Conservation (phyloP, 2,329 filamentous ascomycete genomes). For the Colletotrichum graminicola region DNA sequence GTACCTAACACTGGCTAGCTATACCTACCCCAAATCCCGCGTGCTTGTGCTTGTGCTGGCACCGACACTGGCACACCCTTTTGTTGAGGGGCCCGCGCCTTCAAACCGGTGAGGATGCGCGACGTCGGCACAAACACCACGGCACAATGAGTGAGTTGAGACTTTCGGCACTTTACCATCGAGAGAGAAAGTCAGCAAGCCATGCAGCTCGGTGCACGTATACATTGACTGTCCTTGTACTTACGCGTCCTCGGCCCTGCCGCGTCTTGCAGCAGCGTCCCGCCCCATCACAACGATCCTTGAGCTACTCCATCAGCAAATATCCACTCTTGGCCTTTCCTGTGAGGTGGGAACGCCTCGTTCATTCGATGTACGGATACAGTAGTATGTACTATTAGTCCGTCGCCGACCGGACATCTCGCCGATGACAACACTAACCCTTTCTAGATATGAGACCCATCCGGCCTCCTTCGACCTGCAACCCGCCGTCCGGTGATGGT, state of each 20-base stretch:
- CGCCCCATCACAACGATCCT: constrained; percentile 24
- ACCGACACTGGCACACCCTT: constrained; percentile 6
- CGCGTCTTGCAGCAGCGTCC: constrained; percentile 36
- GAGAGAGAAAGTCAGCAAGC: constrained; percentile 11
- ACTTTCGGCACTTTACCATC: constrained; percentile 30
- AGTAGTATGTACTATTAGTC: background rate
- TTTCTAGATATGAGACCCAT: constrained; percentile 22
- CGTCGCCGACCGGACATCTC: constrained; percentile 36
- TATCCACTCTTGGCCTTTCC: constrained; percentile 19
- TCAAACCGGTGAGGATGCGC: constrained; percentile 36
- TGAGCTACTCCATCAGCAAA: constrained; percentile 19
- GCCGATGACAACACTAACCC: constrained; percentile 32
- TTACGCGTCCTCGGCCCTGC: constrained; percentile 33
- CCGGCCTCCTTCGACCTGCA: constrained; percentile 35
- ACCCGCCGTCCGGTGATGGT: constrained; percentile 14
- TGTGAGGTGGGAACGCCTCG: constrained; percentile 17
- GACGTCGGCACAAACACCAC: constrained; percentile 23
- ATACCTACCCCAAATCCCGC: background rate
- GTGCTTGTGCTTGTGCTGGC: background rate
- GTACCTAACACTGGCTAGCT: constrained; percentile 6
- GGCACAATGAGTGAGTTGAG: constrained; percentile 20
- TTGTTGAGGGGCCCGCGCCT: constrained; percentile 36
- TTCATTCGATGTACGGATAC: background rate
- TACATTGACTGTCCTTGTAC: background rate
- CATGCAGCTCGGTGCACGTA: constrained; percentile 19